phyloP scores from a whole-genome alignment of 2,329 filamentous ascomycete species.

The Dactylella cylindrospora region DNA sequence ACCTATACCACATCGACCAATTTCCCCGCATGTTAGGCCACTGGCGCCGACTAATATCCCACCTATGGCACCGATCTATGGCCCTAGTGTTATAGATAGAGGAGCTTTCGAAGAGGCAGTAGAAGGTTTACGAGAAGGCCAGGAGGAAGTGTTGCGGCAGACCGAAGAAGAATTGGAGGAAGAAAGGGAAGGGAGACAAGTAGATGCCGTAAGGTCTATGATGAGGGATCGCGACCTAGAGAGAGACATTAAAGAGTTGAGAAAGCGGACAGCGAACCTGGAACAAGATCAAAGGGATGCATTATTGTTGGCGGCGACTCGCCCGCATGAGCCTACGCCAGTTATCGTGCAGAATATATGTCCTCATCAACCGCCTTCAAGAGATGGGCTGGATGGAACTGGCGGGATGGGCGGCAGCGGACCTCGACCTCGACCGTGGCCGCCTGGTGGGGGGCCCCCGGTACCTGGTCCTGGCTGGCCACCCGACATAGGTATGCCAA shows the following conservation, averaged over 20 bases:
- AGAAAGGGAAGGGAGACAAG: not conserved
- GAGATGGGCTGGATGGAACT: not conserved
- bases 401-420: not conserved
- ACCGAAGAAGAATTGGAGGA: slow-evolving; percentile 9
- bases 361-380: slow-evolving; percentile 7
- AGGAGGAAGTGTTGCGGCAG: slow-evolving; percentile 3
- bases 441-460: not conserved
- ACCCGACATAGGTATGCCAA: too few relatives aligned
- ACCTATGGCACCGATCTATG: not conserved
- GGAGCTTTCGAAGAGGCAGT: too few relatives aligned
- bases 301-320: slow-evolving; percentile 2
- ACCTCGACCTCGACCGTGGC: not conserved
- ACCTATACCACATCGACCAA: not conserved
- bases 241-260: slow-evolving; percentile 14
- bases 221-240: not conserved
- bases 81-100: too few relatives aligned
- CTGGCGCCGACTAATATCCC: slow-evolving; percentile 1
- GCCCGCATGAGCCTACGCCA: not conserved
- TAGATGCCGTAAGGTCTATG: not conserved
- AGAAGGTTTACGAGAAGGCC: not conserved
- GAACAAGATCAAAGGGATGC: slow-evolving; percentile 20
- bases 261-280: slow-evolving; percentile 14
- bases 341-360: slow-evolving; percentile 28
- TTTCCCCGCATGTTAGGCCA: not conserved
- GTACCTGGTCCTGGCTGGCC: slow-evolving; percentile 3